A percentile compares a stretch with the other conserved stretches of the same genome.
These are phyloP conservation scores for Nannochloropsis gaditana DNA, from an alignment of 108 stramenopile species.

Conservation along the genomic window DNA sequence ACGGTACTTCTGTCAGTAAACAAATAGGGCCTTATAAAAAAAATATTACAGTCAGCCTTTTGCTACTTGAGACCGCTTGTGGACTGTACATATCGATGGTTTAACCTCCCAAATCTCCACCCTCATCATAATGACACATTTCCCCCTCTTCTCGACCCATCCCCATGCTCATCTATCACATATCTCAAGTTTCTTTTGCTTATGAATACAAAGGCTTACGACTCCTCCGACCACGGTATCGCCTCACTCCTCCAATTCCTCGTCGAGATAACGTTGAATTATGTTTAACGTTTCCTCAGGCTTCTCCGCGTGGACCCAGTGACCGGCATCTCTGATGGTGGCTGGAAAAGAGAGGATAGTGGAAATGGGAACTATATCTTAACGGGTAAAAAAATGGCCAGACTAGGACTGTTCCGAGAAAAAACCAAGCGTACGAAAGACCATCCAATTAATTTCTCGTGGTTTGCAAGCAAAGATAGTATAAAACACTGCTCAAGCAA, in stretches of 20 bases:
- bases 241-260: neutral
- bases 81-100: too few relatives aligned
- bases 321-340: constrained; percentile 74
- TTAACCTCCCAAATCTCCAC: too few relatives aligned
- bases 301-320: constrained; percentile 82
- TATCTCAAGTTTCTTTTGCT: too few relatives aligned
- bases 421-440: neutral
- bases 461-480: neutral
- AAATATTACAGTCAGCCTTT: too few relatives aligned
- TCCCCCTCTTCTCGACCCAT: neutral
- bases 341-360: constrained; percentile 44
- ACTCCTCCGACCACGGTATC: neutral
- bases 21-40: too few relatives aligned
- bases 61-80: too few relatives aligned
- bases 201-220: too few relatives aligned
- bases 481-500: neutral
- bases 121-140: too few relatives aligned
- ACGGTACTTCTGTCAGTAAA: too few relatives aligned
- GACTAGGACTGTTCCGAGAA: too few relatives aligned
- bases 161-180: neutral
- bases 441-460: neutral
- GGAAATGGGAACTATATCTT: neutral
- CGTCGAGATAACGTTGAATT: constrained; percentile 6
- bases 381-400: neutral
- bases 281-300: constrained; percentile 28